Evolutionary conservation across 2,329 filamentous ascomycete genomes (phyloP), one percentile per base, ranked within the genome.

Genomic region (Clonostachys chloroleuca): DNA sequence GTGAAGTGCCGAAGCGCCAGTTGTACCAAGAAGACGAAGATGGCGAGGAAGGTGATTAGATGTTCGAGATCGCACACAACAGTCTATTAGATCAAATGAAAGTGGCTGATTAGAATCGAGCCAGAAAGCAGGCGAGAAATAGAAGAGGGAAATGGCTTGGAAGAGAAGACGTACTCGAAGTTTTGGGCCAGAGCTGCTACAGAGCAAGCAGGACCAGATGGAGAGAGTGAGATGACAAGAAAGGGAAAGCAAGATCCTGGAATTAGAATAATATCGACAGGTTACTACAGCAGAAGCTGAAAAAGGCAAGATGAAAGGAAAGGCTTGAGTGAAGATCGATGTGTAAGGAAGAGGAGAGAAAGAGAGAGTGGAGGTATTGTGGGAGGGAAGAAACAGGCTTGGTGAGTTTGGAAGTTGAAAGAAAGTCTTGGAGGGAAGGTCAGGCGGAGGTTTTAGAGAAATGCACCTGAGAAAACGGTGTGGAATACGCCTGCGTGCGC

Each of bases 41-140:
- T 45, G 39, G n/a, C 37, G 40, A 40, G 8, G 41, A 37, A 46
- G 49, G 44, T 45, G 48, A 50, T 30, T 30, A 60, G 48, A 59
- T 58, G 58, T 53, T 55, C 51, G 52, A 60, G 53, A 59, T 56
- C 51, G 55, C 55, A 54, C 49, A 50, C 52, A 59, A 54, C 44
- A 50, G 51, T 53, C 55, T 46, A 52, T 54, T 55, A 58, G 53
- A 58, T 56, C 54, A 59, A 57, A 57, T 10, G 24, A 30, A 30
- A 30, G 24, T 30, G 24, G 24, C 10, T 30, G 24, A 30, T 30
- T 30, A 30, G 24, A 30, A 30, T 30, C 9, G 24, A 1, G 9
- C 24, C 24, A 30, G 24, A 30, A 30, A 30, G 24, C 24, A 10
- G 24, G 37, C 34, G 45, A 49, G 42, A 46, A 44, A 43, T 45